Evolutionary conservation across 352 stramenopile genomes (phyloP).

Genomic region (Pythium dissotocum): DNA sequence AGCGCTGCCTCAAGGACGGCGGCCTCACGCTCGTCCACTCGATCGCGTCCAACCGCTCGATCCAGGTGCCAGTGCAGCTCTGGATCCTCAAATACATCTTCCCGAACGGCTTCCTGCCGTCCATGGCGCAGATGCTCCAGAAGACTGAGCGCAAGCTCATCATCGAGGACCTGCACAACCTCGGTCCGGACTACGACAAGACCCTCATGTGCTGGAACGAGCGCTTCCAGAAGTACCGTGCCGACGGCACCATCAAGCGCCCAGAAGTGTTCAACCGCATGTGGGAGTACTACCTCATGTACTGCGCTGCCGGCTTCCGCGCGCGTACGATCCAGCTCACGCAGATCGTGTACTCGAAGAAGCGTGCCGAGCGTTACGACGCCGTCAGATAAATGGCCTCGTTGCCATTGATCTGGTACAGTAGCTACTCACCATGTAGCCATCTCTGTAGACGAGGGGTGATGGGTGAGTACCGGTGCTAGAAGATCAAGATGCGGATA

Average conservation of each 20-base stretch:
- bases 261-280: slow-evolving; percentile 84
- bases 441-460: slow-evolving; percentile 7
- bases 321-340: slow-evolving; percentile 83
- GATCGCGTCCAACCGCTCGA: slow-evolving; percentile 81
- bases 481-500: neutral
- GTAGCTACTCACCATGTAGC: neutral
- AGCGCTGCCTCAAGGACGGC: slow-evolving; percentile 79
- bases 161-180: slow-evolving; percentile 85
- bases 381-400: slow-evolving; percentile 61
- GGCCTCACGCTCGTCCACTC: slow-evolving; percentile 81
- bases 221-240: slow-evolving; percentile 82
- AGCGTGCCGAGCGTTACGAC: slow-evolving; percentile 76
- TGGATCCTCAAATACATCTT: slow-evolving; percentile 94
- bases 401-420: neutral
- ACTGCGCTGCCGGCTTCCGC: slow-evolving; percentile 90
- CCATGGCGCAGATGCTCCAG: slow-evolving; percentile 67
- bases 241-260: slow-evolving; percentile 77
- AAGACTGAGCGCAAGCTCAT: slow-evolving; percentile 82
- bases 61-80: slow-evolving; percentile 79
- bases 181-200: slow-evolving; percentile 89
- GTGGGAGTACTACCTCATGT: slow-evolving; percentile 91
- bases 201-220: slow-evolving; percentile 89
- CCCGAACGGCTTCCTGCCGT: slow-evolving; percentile 86
- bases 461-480: neutral
- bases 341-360: slow-evolving; percentile 88